phyloP scores from a whole-genome alignment of 192 early-diverging fungal species.

The Podila epigama region DNA sequence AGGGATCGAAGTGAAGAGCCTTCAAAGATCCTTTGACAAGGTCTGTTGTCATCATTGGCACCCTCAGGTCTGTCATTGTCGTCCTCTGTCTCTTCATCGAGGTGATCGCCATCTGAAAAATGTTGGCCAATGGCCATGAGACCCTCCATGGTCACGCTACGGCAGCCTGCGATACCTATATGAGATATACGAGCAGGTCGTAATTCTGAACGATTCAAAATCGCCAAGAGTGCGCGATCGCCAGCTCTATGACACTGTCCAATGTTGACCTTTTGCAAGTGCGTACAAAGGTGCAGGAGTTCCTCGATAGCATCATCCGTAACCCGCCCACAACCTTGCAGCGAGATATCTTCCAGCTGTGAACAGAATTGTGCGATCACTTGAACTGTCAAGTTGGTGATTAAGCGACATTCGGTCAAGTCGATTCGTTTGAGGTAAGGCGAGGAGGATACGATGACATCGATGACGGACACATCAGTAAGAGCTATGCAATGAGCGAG shows the following conservation, averaged over 20 bases:
- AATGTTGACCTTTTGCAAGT: constrained; percentile 16
- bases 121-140: constrained; percentile 13
- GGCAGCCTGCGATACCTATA: constrained; percentile 28
- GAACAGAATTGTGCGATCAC: constrained; percentile 25
- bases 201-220: constrained; percentile 16
- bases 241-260: constrained; percentile 11
- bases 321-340: constrained; percentile 24
- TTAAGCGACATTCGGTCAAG: constrained; percentile 25
- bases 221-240: constrained; percentile 13
- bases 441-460: constrained; percentile 25
- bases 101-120: background rate
- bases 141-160: constrained; percentile 14
- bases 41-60: background rate
- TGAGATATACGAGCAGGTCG: constrained; percentile 11
- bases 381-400: constrained; percentile 32
- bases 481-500: constrained; percentile 26
- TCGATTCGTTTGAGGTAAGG: constrained; percentile 32
- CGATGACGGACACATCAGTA: constrained; percentile 29
- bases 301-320: constrained; percentile 37
- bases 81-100: background rate
- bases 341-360: constrained; percentile 26
- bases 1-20: constrained; percentile 16
- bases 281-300: constrained; percentile 14
- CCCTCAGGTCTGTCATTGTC: background rate
- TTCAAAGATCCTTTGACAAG: background rate